These are phyloP conservation scores for Plectosphaerella sp. DNA, from an alignment of 2,329 filamentous ascomycete genomes.

Conservation along the genomic window DNA sequence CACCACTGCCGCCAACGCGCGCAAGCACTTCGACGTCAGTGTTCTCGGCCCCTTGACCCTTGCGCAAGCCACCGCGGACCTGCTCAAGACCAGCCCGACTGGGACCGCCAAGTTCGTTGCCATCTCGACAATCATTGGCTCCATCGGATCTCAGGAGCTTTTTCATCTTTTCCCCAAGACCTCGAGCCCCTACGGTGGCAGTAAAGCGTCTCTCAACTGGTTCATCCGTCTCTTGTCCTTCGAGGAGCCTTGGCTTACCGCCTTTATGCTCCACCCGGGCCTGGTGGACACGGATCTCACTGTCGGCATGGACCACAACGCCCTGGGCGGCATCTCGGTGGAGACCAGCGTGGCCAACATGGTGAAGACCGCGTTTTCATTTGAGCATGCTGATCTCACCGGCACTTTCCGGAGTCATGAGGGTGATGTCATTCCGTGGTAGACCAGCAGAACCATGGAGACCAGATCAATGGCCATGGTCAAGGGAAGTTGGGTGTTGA, in stretches of 20 bases:
- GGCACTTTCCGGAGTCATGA: too few species aligned
- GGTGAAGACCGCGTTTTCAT: neutral
- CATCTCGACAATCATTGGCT: conserved; percentile 17
- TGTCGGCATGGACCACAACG: neutral
- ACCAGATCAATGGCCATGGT: too few species aligned
- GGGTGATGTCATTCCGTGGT: too few species aligned
- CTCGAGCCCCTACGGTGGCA: conserved; percentile 11
- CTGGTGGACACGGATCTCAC: conserved; percentile 8
- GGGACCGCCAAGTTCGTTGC: conserved; percentile 18
- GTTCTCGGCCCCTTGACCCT: conserved; percentile 5
- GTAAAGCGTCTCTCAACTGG: conserved; percentile 15
- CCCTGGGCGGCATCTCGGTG: conserved; percentile 9
- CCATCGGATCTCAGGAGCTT: conserved; percentile 8
- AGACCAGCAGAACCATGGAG: too few species aligned
- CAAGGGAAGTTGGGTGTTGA: too few species aligned
- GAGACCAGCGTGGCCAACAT: conserved; percentile 11
- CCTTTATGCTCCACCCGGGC: conserved; percentile 12
- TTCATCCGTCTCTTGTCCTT: conserved; percentile 12
- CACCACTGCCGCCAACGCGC: neutral
- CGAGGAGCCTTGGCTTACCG: conserved; percentile 19
- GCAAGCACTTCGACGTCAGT: conserved; percentile 33
- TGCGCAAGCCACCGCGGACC: conserved; percentile 17
- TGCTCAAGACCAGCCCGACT: conserved; percentile 15
- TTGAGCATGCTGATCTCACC: too few species aligned
- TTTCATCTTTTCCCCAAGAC: neutral